Evolutionary conservation across 106 monocot genomes (phyloP).

Genomic region (Gastrodia elata): DNA sequence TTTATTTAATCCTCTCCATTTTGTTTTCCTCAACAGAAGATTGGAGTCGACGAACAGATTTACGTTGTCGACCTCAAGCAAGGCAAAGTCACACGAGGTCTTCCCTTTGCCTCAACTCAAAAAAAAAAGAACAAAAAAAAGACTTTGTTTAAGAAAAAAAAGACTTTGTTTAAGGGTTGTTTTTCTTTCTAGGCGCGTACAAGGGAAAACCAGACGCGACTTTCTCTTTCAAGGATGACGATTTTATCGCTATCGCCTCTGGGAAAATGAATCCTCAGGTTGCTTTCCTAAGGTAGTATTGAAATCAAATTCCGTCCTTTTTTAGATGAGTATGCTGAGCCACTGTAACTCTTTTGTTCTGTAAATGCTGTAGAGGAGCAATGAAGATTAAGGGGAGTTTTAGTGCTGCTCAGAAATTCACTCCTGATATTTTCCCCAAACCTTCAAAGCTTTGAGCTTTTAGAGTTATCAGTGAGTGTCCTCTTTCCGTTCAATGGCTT

Average conservation of each 20-base stretch:
- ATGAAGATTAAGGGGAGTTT: constrained; percentile 97
- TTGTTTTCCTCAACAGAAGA: constrained; percentile 35
- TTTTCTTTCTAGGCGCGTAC: constrained; percentile 49
- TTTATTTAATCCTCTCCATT: background rate
- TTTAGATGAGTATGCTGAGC: constrained; percentile 1
- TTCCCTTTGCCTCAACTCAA: background rate
- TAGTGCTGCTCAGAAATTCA: constrained; percentile 90
- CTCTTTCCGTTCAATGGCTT: background rate
- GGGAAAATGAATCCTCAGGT: constrained; percentile 98
- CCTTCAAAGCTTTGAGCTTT: constrained; percentile 69
- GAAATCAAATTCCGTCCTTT: background rate
- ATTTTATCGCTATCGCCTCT: constrained; percentile 67
- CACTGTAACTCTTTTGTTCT: background rate
- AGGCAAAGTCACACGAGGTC: constrained; percentile 82
- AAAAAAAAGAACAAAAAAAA: no score
- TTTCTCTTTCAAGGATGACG: constrained; percentile 78
- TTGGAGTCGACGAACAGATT: constrained; percentile 88
- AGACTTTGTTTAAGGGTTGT: background rate
- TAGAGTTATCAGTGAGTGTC: background rate
- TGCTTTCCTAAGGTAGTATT: constrained; percentile 68
- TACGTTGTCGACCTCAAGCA: constrained; percentile 91
- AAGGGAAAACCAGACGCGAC: constrained; percentile 87
- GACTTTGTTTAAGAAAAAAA: background rate
- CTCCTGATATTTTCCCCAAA: constrained; percentile 96
- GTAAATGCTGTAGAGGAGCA: constrained; percentile 43